phyloP scores from a whole-genome alignment of 345 rosid genomes.

The Citrus cavaleriei region DNA sequence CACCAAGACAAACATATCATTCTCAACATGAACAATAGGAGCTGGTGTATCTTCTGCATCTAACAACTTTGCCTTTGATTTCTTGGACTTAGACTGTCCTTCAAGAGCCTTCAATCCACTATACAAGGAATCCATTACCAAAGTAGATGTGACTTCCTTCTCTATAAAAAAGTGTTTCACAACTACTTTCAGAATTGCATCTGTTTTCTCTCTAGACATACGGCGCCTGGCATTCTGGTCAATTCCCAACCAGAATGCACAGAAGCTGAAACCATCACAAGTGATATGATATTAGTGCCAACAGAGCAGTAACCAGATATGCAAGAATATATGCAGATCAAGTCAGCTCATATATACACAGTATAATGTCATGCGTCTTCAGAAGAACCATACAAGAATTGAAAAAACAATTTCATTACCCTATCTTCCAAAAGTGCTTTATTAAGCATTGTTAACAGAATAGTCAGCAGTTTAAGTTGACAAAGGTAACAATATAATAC shows the following conservation, averaged over 20 bases:
- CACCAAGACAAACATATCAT: slow-evolving; percentile 75
- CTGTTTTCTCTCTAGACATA: slow-evolving; percentile 83
- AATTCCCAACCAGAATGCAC: slow-evolving; percentile 80
- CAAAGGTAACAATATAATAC: background rate
- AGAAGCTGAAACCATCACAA: slow-evolving; percentile 54
- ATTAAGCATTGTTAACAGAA: background rate
- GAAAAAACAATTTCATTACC: background rate
- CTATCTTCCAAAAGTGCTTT: background rate
- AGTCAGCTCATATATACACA: background rate
- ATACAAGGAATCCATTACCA: slow-evolving; percentile 98
- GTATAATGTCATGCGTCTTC: background rate
- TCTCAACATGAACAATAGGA: slow-evolving; percentile 69
- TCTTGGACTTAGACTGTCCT: slow-evolving; percentile 65
- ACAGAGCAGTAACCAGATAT: background rate
- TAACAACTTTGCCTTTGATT: slow-evolving; percentile 44
- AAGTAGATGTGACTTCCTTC: slow-evolving; percentile 92
- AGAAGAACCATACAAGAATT: slow-evolving; percentile 8
- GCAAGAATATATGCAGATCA: background rate
- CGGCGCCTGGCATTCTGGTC: slow-evolving; percentile 62
- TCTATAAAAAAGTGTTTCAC: slow-evolving; percentile 88
- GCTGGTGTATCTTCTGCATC: slow-evolving; percentile 69
- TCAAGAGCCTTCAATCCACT: slow-evolving; percentile 96
- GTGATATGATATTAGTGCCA: background rate
- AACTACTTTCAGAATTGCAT: slow-evolving; percentile 72
- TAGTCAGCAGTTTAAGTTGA: background rate